These are phyloP conservation scores for Persicaria maculosa DNA, from an alignment of 148 eudicot genomes.

Conservation along the genomic window DNA sequence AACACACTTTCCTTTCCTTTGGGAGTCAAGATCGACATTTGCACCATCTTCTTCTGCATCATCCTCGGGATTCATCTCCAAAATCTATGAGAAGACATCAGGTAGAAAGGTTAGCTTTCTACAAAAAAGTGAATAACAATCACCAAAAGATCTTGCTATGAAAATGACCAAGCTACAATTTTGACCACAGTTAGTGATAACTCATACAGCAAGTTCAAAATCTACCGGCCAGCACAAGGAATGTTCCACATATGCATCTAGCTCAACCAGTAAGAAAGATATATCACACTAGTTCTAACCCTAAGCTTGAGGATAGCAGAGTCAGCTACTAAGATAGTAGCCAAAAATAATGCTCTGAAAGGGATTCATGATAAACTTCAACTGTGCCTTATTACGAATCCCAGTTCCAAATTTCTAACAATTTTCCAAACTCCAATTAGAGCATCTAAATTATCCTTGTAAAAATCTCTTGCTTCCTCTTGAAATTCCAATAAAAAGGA, in stretches of 20 bases:
- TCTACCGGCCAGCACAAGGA: not conserved
- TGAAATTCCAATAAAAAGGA: too few relatives aligned
- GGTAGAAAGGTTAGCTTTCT: not conserved
- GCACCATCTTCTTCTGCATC: slow-evolving; percentile 99
- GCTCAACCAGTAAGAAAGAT: not conserved
- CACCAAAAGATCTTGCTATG: not conserved
- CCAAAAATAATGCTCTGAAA: too few relatives aligned
- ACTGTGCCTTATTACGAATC: too few relatives aligned
- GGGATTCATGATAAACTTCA: too few relatives aligned
- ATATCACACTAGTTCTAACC: not conserved
- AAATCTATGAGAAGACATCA: slow-evolving; percentile 24
- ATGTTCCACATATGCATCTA: not conserved
- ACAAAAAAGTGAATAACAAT: not conserved
- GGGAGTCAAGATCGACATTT: slow-evolving; percentile 91
- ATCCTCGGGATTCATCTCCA: slow-evolving; percentile 95
- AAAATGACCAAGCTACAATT: not conserved
- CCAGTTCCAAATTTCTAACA: too few relatives aligned
- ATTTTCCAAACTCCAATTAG: too few relatives aligned
- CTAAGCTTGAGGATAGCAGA: not conserved
- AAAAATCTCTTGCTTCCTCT: too few relatives aligned
- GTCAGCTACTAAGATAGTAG: not conserved
- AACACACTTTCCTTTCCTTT: slow-evolving; percentile 94
- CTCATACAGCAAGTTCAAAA: not conserved
- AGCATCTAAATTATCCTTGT: too few relatives aligned
- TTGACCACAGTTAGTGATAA: not conserved